Percentiles rank a stretch among this genome's conserved stretches.
Conservation (phyloP, 192 early-diverging fungal species). For the Helicostylum pulchrum region DNA sequence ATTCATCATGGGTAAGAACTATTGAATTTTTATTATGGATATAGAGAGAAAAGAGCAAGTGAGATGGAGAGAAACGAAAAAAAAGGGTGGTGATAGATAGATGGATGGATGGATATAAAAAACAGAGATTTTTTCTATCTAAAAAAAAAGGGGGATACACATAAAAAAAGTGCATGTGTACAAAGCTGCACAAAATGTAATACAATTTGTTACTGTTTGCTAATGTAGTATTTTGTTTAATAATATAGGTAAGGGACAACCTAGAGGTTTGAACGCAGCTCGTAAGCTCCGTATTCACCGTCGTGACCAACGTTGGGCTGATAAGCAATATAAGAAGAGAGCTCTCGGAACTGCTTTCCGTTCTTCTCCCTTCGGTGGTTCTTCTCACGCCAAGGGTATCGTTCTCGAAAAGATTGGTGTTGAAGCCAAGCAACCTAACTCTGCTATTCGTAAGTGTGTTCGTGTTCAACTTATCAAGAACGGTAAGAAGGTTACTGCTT, state of each 20-base stretch:
- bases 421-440: constrained; percentile 99
- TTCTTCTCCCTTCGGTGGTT: constrained; percentile 98
- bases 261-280: constrained; percentile 95
- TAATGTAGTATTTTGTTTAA: neutral
- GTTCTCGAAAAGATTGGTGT: constrained; percentile 99
- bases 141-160: neutral
- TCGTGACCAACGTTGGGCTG: constrained; percentile 95
- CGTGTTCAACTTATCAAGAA: constrained; percentile 99
- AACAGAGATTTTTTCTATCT: neutral
- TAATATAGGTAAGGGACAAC: constrained; percentile 71
- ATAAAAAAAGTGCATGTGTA: neutral
- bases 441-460: constrained; percentile 99
- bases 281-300: constrained; percentile 96
- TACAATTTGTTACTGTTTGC: neutral
- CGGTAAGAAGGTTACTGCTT: constrained; percentile 99
- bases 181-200: neutral
- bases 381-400: constrained; percentile 99
- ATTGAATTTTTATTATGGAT: neutral
- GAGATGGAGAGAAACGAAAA: constrained; percentile 13
- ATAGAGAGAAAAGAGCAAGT: neutral
- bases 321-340: constrained; percentile 96
- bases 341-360: constrained; percentile 98
- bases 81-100: neutral
- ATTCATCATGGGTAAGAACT: constrained; percentile 27
- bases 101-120: constrained; percentile 12